These are phyloP conservation scores for Talaromyces sp. DNA, from an alignment of 2,329 filamentous ascomycete genomes.

Conservation along the genomic window DNA sequence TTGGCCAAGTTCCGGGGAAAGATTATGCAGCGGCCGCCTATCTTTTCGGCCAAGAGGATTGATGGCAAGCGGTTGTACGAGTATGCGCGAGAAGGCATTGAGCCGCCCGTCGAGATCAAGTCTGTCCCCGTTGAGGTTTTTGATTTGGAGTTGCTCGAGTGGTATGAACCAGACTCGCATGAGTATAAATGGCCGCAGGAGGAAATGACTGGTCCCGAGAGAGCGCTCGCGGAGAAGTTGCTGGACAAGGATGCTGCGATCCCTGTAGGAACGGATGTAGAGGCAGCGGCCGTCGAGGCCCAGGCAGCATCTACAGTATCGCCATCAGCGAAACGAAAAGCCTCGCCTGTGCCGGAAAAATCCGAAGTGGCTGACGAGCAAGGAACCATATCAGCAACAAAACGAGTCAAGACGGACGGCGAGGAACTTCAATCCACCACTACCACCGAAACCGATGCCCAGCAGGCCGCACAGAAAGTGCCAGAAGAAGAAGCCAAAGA, in stretches of 20 bases:
- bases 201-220: constrained; percentile 71
- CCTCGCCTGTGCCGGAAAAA: constrained; percentile 20
- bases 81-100: constrained; percentile 84
- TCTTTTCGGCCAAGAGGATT: constrained; percentile 90
- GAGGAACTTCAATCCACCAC: constrained; percentile 11
- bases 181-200: constrained; percentile 71
- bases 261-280: constrained; percentile 17
- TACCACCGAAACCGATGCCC: neutral
- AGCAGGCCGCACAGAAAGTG: neutral
- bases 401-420: constrained; percentile 6
- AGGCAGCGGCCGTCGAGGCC: constrained; percentile 21
- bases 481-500: neutral
- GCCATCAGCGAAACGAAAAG: constrained; percentile 27
- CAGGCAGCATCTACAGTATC: neutral
- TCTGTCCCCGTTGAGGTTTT: constrained; percentile 72
- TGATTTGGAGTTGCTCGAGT: constrained; percentile 77
- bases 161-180: constrained; percentile 75
- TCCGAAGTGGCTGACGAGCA: neutral
- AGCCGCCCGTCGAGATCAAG: constrained; percentile 79
- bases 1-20: constrained; percentile 70
- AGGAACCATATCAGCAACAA: neutral
- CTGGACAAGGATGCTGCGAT: constrained; percentile 35
- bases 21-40: constrained; percentile 82
- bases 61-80: constrained; percentile 94
- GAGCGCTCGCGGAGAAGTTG: constrained; percentile 67